Conservation (phyloP, 2,329 filamentous ascomycete species). For the Claviceps africana region DNA sequence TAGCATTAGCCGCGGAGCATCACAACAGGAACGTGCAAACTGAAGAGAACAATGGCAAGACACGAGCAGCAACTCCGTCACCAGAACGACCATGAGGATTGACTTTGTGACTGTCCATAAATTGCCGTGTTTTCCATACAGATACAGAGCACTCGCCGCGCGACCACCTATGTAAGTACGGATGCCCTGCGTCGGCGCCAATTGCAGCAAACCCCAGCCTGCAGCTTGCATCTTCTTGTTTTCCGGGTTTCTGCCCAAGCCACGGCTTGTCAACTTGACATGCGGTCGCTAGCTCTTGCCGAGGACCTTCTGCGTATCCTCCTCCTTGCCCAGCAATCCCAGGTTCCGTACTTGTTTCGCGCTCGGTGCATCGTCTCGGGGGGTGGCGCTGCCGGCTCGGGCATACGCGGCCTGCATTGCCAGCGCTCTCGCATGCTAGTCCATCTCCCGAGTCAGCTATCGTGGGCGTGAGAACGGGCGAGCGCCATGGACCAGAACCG, state of each 20-base stretch:
- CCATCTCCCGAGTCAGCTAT: slow-evolving; percentile 11
- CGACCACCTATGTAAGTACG: not conserved
- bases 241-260: not conserved
- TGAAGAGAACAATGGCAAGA: not conserved
- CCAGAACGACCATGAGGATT: not conserved
- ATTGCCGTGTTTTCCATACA: not conserved
- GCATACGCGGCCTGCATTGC: slow-evolving; percentile 75
- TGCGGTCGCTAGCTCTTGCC: slow-evolving; percentile 16
- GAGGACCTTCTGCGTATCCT: slow-evolving; percentile 54
- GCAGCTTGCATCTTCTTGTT: not conserved
- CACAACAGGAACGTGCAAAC: not conserved
- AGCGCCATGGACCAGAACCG: slow-evolving; percentile 16
- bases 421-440: slow-evolving; percentile 63
- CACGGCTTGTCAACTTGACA: not conserved
- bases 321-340: slow-evolving; percentile 70
- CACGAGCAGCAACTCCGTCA: not conserved
- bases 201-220: not conserved
- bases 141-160: not conserved
- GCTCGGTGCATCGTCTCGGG: slow-evolving; percentile 67
- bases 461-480: not conserved
- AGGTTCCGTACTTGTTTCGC: slow-evolving; percentile 79
- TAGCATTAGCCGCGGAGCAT: not conserved
- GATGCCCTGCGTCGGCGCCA: not conserved
- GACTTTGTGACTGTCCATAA: not conserved
- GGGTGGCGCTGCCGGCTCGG: slow-evolving; percentile 59